phyloP scores from a whole-genome alignment of 306 rosid species.

The Astragalus membranaceus region DNA sequence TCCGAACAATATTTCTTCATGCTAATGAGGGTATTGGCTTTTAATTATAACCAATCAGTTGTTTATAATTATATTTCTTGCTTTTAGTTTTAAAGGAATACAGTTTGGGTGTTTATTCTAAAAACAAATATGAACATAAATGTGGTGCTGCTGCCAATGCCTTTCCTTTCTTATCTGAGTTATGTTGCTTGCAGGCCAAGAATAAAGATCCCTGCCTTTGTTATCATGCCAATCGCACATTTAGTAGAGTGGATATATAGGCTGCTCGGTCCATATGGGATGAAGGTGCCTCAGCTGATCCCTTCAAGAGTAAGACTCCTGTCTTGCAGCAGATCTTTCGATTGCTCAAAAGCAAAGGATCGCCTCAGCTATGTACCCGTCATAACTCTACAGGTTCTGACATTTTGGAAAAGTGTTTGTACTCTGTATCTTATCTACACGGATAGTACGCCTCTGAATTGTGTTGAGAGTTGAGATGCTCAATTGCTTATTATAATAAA shows the following conservation, averaged over 20 bases:
- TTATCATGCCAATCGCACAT: conserved; percentile 86
- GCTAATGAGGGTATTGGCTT: background rate
- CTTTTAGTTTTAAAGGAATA: conserved; percentile 3
- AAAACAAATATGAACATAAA: background rate
- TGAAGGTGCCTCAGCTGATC: conserved; percentile 93
- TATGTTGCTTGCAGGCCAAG: conserved; percentile 72
- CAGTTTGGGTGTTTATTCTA: background rate
- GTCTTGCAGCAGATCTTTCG: conserved; percentile 79
- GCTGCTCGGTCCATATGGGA: conserved; percentile 91
- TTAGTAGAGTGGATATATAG: conserved; percentile 65
- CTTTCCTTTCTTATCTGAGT: conserved; percentile 28
- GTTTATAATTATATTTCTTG: background rate
- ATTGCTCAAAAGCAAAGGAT: conserved; percentile 83
- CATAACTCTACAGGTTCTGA: conserved; percentile 64
- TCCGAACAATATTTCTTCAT: background rate
- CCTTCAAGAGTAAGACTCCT: conserved; percentile 94
- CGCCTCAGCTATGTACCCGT: conserved; percentile 75
- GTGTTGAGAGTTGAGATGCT: conserved; percentile 9
- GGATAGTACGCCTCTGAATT: background rate
- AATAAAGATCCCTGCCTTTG: conserved; percentile 71
- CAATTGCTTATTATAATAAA: background rate
- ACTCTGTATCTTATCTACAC: conserved; percentile 7
- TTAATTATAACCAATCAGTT: background rate
- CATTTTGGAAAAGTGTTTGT: conserved; percentile 11
- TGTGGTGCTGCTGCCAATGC: background rate